Base-by-base conservation (phyloP, 2,329 filamentous ascomycete genomes). In the Epichloe amarillans region DNA sequence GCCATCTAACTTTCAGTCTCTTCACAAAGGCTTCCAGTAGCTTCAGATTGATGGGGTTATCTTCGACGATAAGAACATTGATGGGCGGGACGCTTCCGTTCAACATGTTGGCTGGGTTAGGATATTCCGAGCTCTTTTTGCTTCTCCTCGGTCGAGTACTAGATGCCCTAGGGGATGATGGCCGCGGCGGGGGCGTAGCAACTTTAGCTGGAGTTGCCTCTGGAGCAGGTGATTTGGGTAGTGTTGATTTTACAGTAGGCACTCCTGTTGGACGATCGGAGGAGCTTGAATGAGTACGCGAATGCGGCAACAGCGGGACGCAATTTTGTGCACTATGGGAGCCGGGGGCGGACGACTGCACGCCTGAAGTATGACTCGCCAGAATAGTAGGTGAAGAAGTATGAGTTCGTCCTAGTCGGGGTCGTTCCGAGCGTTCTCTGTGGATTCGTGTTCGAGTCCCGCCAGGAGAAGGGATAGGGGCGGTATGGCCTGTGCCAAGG, bases 21-120 rank as follows among this genome's bases (percentile, higher is more conserved):
- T 96, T 95, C 75, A 97, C 91, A 62, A 98, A 95, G 1, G 90
- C 89, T 63, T 96, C 91, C 37, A 98, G 73, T 10, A 98, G 81
- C 61, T 88, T 87, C 58, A 97, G 73, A 63, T 97, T 98, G 75
- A 98, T 97, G 56, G 93, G 89, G 66, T 98, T 98, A 70, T 98
- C 93, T 71, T 98, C 93, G 14, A 98, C 93, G 54, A 98, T 95
- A 42, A 98, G 75, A 7, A 97, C 90, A 59, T 95, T 97, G 70
- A 98, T 97, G 1, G 93, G 91, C 7, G 93, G 93, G 0, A 97
- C 88, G 1, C 83, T 83, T 50, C 83, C 84, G 58, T 91, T 88
- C 30, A 95, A 76, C 60, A 87, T 75, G 33, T 79, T 82, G 4
- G 82, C 73, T 53, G 84, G 62, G 12, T 64, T 66, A 1, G 72